Conservation (phyloP, 495 filamentous ascomycete genomes). For the Amorphotheca resinae region DNA sequence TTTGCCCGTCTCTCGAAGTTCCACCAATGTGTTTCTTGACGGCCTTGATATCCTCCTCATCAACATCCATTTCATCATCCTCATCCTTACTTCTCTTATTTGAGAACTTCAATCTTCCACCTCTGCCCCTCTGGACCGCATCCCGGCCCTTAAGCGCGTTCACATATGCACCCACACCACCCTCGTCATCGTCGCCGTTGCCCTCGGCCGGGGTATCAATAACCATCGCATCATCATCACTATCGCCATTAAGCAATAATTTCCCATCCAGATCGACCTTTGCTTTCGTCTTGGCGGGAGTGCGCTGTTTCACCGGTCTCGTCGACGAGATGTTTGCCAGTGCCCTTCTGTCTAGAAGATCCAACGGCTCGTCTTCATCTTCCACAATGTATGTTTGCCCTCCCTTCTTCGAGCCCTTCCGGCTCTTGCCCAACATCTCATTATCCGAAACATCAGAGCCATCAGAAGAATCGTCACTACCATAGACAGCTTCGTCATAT, state of each 20-base stretch:
- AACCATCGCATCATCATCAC: constrained; percentile 45
- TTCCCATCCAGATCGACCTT: constrained; percentile 80
- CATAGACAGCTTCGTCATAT: constrained; percentile 91
- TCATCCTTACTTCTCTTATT: constrained; percentile 49
- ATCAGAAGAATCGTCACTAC: constrained; percentile 56
- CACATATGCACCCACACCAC: constrained; percentile 81
- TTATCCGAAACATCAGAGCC: constrained; percentile 49
- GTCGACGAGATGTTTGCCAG: constrained; percentile 88
- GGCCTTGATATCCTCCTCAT: constrained; percentile 43
- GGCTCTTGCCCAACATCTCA: constrained; percentile 42
- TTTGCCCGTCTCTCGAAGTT: constrained; percentile 12
- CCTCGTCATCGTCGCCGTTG: constrained; percentile 33
- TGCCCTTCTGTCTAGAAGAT: constrained; percentile 77
- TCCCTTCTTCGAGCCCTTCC: constrained; percentile 38
- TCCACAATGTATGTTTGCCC: constrained; percentile 77
- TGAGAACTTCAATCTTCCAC: constrained; percentile 79
- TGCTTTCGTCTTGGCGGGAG: constrained; percentile 46
- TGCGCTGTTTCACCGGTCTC: constrained; percentile 53
- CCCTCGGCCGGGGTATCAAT: constrained; percentile 36
- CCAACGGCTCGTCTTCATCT: constrained; percentile 83
- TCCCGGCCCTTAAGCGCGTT: constrained; percentile 78
- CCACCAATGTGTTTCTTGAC: constrained; percentile 33
- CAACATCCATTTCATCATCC: constrained; percentile 56
- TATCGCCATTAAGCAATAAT: constrained; percentile 54
- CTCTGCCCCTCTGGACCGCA: constrained; percentile 65